These are phyloP conservation scores for Fusarium pseudograminearum DNA, from an alignment of 2,329 filamentous ascomycete genomes.

Conservation along the genomic window DNA sequence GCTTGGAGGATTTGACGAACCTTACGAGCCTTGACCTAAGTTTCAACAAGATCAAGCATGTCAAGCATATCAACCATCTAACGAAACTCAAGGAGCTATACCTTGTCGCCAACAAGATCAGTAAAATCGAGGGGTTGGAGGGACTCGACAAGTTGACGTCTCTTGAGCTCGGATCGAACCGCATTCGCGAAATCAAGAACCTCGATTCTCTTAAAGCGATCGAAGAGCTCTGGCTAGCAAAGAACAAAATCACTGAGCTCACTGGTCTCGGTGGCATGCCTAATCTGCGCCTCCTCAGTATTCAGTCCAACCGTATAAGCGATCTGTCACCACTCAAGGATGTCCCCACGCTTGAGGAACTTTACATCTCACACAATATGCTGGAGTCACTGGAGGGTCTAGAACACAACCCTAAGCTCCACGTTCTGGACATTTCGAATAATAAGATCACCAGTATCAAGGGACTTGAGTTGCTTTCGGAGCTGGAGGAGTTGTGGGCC, in stretches of 20 bases:
- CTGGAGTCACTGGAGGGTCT: slow-evolving; percentile 82
- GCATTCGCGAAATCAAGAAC: slow-evolving; percentile 89
- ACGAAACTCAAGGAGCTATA: slow-evolving; percentile 84
- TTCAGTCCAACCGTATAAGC: slow-evolving; percentile 93
- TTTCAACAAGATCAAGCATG: slow-evolving; percentile 99
- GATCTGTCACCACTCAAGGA: slow-evolving; percentile 80
- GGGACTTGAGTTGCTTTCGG: slow-evolving; percentile 74
- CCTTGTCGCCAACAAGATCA: slow-evolving; percentile 95
- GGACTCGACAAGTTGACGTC: slow-evolving; percentile 80
- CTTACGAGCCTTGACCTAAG: slow-evolving; percentile 88
- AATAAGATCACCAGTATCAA: slow-evolving; percentile 83
- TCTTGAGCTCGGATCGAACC: slow-evolving; percentile 91
- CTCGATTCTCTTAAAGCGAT: slow-evolving; percentile 80
- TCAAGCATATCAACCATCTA: slow-evolving; percentile 87
- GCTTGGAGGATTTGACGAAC: slow-evolving; percentile 80
- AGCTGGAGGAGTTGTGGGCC: slow-evolving; percentile 93
- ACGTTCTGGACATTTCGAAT: slow-evolving; percentile 88
- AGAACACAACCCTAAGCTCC: slow-evolving; percentile 73
- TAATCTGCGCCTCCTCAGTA: slow-evolving; percentile 87
- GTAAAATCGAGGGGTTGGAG: slow-evolving; percentile 85
- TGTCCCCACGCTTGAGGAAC: slow-evolving; percentile 83
- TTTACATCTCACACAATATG: slow-evolving; percentile 97
- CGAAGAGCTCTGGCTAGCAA: slow-evolving; percentile 93
- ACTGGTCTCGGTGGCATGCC: slow-evolving; percentile 79
- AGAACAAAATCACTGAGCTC: slow-evolving; percentile 94